Evolutionary conservation across 2,329 filamentous ascomycete species (phyloP), one percentile per base, ranked within the genome.

Genomic region (Exophiala sp.): DNA sequence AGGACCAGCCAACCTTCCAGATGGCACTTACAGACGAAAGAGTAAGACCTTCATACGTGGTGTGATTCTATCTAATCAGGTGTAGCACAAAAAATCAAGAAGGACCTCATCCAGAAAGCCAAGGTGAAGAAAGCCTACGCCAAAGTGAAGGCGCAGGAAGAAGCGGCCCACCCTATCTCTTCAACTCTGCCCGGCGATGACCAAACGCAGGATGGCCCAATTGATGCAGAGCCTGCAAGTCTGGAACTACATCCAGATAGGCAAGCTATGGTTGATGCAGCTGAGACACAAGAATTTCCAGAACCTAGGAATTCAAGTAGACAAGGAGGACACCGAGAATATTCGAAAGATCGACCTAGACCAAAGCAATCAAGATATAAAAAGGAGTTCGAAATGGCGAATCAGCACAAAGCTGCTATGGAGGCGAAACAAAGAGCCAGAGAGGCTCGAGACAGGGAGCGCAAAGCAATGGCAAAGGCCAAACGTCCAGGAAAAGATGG

Each of bases 51-150:
- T 10, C 33, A 49, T 12, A 41, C 7, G 11, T 32, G 18, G 3
- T n/a, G 8, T n/a, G 29, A n/a, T 12, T 12, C 4, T 2, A 43
- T 38, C 40, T 56, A 20, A 55, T 42, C 18, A 12, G 36, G 9
- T 34, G 38, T 65, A 92, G 89, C 88, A 54, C 84, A 89, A 71
- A 92, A 92, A 72, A 94, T 96, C 67, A 97, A 97, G 72, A 81
- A 87, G 61, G 83, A 88, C 62, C 76, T 96, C 52, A 96, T 97
- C 65, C 84, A 91, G 71, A 95, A 94, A 70, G 91, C 91, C 57
- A 96, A 96, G 72, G 79, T 96, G 59, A 94, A 92, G 73, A 95
- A 96, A 72, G 83, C 88, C 39, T 96, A 96, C 68, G 88, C 87
- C 59, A 96, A 96, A 72, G 77, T 96, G 60, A 92, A 91, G 71